These are phyloP conservation scores for Tuber calosporum DNA, from an alignment of 495 filamentous ascomycete genomes.

Conservation along the genomic window DNA sequence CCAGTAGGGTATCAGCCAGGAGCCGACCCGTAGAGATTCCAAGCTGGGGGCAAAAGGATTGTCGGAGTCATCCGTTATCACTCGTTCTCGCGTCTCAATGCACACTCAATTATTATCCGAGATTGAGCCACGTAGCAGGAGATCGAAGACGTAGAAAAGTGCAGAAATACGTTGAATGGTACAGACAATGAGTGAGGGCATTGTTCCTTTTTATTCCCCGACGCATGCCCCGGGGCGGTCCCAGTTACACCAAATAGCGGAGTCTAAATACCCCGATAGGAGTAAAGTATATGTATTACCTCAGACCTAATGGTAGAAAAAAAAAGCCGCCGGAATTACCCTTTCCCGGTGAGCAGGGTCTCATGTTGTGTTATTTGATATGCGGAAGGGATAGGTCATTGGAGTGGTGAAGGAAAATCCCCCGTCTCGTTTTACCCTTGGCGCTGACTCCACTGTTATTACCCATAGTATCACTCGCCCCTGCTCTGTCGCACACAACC, in stretches of 20 bases:
- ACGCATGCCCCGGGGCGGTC: not conserved
- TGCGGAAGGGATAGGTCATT: not conserved
- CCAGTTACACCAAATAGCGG: not conserved
- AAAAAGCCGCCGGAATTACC: not conserved
- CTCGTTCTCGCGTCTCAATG: not conserved
- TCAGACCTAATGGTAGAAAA: no score
- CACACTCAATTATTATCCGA: not conserved
- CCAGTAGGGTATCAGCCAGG: no score
- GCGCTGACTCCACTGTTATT: no score
- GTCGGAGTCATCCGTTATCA: not conserved
- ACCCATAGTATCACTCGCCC: no score
- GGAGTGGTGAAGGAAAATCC: no score
- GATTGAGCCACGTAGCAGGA: not conserved
- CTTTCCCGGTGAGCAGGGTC: not conserved
- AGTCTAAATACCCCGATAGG: not conserved
- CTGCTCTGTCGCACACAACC: no score
- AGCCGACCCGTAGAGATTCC: no score
- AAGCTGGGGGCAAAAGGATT: not conserved
- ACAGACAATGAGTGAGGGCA: not conserved
- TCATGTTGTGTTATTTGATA: not conserved
- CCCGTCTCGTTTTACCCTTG: no score
- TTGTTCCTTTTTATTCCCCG: not conserved
- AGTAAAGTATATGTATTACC: not conserved
- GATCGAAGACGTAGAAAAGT: not conserved
- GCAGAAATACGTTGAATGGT: not conserved